These are phyloP conservation scores for Croton laevigatus DNA, from an alignment of 441 rosid species.

Conservation along the genomic window DNA sequence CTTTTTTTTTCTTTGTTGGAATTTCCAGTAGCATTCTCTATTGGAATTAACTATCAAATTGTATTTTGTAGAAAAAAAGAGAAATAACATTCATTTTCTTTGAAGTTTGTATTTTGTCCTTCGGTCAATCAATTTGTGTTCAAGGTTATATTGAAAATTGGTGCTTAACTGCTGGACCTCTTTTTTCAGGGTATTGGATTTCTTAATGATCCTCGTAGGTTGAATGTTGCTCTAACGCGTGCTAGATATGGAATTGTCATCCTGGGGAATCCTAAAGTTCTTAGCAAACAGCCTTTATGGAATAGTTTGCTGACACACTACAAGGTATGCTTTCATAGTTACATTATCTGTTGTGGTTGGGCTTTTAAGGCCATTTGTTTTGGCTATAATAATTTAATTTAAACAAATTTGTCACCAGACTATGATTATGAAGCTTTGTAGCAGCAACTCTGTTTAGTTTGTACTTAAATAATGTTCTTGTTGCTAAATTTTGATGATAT, in stretches of 20 bases:
- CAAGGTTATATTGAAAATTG: not conserved
- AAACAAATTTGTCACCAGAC: too few species aligned
- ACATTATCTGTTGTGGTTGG: not conserved
- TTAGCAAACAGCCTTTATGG: conserved; percentile 98
- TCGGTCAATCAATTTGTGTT: not conserved
- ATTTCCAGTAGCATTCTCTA: not conserved
- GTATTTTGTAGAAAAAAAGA: not conserved
- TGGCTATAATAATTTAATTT: too few species aligned
- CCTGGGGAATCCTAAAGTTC: conserved; percentile 96
- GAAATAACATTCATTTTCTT: not conserved
- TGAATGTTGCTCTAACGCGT: conserved; percentile 97
- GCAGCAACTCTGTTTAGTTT: not conserved
- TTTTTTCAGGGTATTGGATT: conserved; percentile 93
- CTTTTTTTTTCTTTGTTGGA: not conserved
- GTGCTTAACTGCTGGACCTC: conserved; percentile 17
- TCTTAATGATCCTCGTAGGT: conserved; percentile 98
- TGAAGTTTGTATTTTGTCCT: not conserved
- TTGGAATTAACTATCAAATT: not conserved
- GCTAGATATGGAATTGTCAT: conserved; percentile 98
- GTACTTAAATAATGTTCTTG: not conserved
- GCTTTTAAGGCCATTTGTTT: not conserved
- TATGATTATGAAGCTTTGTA: not conserved
- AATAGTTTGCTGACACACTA: conserved; percentile 92
- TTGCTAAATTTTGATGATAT: not conserved
- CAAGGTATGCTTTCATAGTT: conserved; percentile 53